phyloP scores from a whole-genome alignment of 495 filamentous ascomycete genomes.

The Sporormia fimetaria region DNA sequence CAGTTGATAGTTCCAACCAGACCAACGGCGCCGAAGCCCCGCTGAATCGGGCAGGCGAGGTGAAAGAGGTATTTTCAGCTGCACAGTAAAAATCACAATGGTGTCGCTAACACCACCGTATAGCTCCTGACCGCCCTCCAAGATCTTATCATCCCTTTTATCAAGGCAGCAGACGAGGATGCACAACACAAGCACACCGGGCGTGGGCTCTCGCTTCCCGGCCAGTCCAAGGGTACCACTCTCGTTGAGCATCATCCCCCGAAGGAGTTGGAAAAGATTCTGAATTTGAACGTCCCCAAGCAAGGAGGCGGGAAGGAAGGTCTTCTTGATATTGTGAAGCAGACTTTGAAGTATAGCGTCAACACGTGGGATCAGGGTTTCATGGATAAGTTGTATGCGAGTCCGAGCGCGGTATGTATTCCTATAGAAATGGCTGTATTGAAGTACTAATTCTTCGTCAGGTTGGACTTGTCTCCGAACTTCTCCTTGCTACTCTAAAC shows the following conservation, averaged over 20 bases:
- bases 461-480: constrained; percentile 69
- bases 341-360: constrained; percentile 68
- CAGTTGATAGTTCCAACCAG: not conserved
- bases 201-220: constrained; percentile 41
- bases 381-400: constrained; percentile 81
- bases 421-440: not conserved
- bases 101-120: not conserved
- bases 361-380: constrained; percentile 98
- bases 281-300: constrained; percentile 55
- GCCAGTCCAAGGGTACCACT: constrained; percentile 41
- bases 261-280: constrained; percentile 51
- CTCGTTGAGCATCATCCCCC: constrained; percentile 63
- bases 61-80: constrained; percentile 39
- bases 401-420: constrained; percentile 59
- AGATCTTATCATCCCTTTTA: constrained; percentile 65
- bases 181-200: constrained; percentile 39
- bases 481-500: constrained; percentile 72
- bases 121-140: constrained; percentile 66
- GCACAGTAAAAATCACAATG: not conserved
- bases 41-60: constrained; percentile 41
- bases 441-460: constrained; percentile 25
- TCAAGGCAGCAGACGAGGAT: constrained; percentile 61
- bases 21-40: constrained; percentile 10
- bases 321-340: constrained; percentile 50
- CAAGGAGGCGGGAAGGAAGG: constrained; percentile 60